phyloP scores from a whole-genome alignment of 345 rosid genomes.

The Lagerstroemia speciosa region DNA sequence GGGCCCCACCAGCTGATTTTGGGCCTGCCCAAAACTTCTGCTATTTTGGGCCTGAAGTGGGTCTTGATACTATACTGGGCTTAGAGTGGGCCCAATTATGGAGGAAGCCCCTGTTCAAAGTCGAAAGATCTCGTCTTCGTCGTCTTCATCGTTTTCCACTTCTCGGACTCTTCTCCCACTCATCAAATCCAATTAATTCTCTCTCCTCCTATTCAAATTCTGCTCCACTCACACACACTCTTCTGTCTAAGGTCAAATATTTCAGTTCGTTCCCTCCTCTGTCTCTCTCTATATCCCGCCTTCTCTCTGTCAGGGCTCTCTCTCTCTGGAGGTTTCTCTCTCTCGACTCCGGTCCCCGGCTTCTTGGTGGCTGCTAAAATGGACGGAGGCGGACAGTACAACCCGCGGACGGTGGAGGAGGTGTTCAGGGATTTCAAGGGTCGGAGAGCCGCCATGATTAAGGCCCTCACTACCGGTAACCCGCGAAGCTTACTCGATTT shows the following conservation, averaged over 20 bases:
- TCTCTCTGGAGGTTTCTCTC: too few relatives aligned
- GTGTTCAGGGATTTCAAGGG: conserved; percentile 67
- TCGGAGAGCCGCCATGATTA: conserved; percentile 61
- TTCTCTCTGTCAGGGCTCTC: conserved; percentile 1
- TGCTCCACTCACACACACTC: conserved; percentile 18
- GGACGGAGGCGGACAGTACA: conserved; percentile 50
- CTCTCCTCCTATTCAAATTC: conserved; percentile 11
- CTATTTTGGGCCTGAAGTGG: too few relatives aligned
- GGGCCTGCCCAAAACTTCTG: too few relatives aligned
- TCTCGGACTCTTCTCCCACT: not conserved
- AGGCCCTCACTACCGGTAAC: conserved; percentile 58
- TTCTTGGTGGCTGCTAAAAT: conserved; percentile 9
- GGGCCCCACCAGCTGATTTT: too few relatives aligned
- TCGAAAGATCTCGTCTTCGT: too few relatives aligned
- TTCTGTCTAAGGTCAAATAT: conserved; percentile 21
- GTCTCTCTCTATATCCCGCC: conserved; percentile 5
- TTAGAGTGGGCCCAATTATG: too few relatives aligned
- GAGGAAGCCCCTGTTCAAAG: too few relatives aligned
- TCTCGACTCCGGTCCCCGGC: too few relatives aligned
- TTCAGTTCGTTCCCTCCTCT: conserved; percentile 7
- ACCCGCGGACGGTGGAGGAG: conserved; percentile 69
- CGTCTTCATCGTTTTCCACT: not conserved
- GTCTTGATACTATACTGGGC: too few relatives aligned
- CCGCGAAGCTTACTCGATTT: too few relatives aligned
- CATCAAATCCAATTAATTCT: conserved; percentile 12